Conservation (phyloP, 2,329 filamentous ascomycete genomes). For the Fonsecaea nubica region DNA sequence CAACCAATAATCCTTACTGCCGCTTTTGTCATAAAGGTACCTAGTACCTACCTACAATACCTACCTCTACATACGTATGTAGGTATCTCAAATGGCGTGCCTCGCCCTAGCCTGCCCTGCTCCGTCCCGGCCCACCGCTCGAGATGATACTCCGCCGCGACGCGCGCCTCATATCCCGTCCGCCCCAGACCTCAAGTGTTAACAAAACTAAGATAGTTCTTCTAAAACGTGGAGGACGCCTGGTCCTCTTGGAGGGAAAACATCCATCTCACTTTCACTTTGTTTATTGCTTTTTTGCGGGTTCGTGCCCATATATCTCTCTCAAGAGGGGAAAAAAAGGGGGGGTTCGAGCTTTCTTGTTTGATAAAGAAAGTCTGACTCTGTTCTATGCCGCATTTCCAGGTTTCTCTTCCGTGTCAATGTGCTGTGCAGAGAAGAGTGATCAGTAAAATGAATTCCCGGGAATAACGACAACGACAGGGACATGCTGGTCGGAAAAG, state of each 20-base stretch:
- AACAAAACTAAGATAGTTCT: too few relatives aligned
- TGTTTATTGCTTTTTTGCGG: neutral
- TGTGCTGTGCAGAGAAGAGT: conserved; percentile 61
- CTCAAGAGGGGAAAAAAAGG: neutral
- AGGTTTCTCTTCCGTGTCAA: conserved; percentile 93
- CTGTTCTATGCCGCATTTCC: conserved; percentile 65
- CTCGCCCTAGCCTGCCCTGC: too few relatives aligned
- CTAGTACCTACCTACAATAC: too few relatives aligned
- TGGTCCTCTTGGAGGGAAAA: neutral
- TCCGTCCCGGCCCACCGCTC: too few relatives aligned
- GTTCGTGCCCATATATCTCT: neutral
- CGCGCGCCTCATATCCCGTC: too few relatives aligned
- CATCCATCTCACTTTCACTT: neutral
- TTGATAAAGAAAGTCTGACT: neutral
- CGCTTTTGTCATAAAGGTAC: too few relatives aligned
- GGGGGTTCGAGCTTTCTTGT: neutral
- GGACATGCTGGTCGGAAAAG: neutral
- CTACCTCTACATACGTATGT: too few relatives aligned
- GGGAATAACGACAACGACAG: neutral
- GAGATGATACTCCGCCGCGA: too few relatives aligned
- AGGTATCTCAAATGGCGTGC: too few relatives aligned
- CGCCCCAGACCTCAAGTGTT: too few relatives aligned
- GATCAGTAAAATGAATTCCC: conserved; percentile 8
- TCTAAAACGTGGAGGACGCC: neutral
- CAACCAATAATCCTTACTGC: too few relatives aligned